These are phyloP conservation scores for Lactarius sanguifluus DNA, from an alignment of 768 basidiomycete species.

Conservation along the genomic window DNA sequence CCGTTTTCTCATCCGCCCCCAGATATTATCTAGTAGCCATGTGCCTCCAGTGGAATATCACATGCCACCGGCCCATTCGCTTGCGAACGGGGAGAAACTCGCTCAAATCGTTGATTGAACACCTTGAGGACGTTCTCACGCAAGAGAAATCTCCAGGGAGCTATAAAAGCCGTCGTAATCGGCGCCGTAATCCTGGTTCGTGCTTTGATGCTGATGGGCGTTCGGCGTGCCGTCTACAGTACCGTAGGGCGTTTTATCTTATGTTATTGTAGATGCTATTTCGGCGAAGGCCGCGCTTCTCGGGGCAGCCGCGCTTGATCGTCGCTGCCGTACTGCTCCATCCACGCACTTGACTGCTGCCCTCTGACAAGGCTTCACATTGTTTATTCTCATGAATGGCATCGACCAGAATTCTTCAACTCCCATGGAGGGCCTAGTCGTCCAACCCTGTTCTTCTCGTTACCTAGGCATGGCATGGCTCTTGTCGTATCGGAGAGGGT, in stretches of 20 bases:
- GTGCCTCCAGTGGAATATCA: background rate
- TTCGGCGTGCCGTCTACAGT: background rate
- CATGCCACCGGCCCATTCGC: too few species aligned
- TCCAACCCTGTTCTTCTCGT: too few species aligned
- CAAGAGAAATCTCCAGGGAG: background rate
- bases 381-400: background rate
- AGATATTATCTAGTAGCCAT: background rate
- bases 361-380: background rate
- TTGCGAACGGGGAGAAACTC: background rate
- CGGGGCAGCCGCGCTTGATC: background rate
- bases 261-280: background rate
- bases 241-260: background rate
- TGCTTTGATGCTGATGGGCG: background rate
- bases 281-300: background rate
- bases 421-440: background rate
- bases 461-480: too few species aligned
- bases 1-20: background rate
- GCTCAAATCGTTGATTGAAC: too few species aligned
- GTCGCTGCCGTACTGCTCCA: background rate
- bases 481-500: constrained; percentile 32
- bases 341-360: background rate
- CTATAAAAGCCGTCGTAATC: background rate
- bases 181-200: background rate
- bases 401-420: background rate
- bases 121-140: too few species aligned